Evolutionary conservation across 108 stramenopile genomes (phyloP).

Genomic region (Discostella pseudostelligera): DNA sequence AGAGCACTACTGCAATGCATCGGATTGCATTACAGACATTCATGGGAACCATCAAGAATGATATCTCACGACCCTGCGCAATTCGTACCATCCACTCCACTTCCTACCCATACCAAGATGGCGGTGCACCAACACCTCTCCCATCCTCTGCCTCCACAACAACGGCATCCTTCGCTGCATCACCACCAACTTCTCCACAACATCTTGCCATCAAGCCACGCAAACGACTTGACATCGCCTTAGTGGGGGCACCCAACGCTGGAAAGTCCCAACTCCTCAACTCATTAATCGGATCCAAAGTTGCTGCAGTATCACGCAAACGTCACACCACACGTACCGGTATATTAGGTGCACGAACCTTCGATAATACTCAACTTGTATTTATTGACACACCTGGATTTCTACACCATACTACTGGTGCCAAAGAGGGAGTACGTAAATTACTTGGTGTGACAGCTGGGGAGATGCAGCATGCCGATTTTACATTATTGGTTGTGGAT

Average conservation of each 20-base stretch:
- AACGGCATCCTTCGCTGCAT: too few species aligned
- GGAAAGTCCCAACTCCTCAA: constrained; percentile 89
- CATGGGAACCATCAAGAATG: background rate
- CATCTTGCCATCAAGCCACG: constrained; percentile 7
- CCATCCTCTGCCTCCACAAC: background rate
- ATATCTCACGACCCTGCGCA: too few species aligned
- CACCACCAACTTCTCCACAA: too few species aligned
- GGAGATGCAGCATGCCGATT: constrained; percentile 76
- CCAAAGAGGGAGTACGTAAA: constrained; percentile 66
- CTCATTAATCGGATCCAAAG: constrained; percentile 64
- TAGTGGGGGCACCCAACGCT: constrained; percentile 86
- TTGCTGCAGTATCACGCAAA: constrained; percentile 90
- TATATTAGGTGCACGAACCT: constrained; percentile 81
- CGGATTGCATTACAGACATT: background rate
- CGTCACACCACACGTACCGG: constrained; percentile 88
- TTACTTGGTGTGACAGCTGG: constrained; percentile 56
- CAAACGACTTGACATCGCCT: constrained; percentile 82
- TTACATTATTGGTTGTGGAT: constrained; percentile 83
- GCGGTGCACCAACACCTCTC: background rate
- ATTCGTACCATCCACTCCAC: background rate
- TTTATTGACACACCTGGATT: constrained; percentile 94
- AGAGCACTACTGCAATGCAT: background rate
- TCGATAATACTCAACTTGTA: constrained; percentile 73
- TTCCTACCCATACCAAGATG: background rate
- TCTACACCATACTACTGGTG: constrained; percentile 58